Conservation (phyloP, 139 green algal species). For the Coccomyxa sp. region DNA sequence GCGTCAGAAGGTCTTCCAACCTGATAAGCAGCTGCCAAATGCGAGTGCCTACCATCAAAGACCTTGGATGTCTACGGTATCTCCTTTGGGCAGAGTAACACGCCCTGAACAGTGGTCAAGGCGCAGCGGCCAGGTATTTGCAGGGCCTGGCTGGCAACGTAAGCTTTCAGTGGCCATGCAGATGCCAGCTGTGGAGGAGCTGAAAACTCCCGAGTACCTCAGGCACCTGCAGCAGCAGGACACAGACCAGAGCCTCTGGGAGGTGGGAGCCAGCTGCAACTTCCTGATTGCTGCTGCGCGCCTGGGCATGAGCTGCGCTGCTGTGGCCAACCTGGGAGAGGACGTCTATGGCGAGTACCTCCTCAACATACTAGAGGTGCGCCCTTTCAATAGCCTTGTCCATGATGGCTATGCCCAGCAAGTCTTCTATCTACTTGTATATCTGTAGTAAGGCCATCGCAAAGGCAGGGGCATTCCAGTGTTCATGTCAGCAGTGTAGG, state of each 20-base stretch:
- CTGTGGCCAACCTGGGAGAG: constrained; percentile 70
- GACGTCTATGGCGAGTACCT: constrained; percentile 86
- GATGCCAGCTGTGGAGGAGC: constrained; percentile 11
- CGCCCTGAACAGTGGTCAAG: background rate
- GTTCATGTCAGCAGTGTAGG: no score
- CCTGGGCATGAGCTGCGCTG: constrained; percentile 67
- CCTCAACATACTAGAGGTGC: constrained; percentile 60
- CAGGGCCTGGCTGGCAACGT: no score
- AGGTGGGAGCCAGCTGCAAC: constrained; percentile 88
- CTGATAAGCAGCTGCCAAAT: background rate
- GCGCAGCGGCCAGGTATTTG: background rate
- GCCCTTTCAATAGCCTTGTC: background rate
- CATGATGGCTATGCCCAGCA: background rate
- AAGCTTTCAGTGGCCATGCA: no score
- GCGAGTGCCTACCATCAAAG: no score
- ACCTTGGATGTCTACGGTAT: no score
- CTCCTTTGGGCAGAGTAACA: background rate
- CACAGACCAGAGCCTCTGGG: constrained; percentile 35
- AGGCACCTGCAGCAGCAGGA: constrained; percentile 36
- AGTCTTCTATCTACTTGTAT: no score
- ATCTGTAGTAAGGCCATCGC: no score
- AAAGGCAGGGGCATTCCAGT: no score
- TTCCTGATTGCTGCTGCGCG: constrained; percentile 86
- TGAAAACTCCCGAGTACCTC: constrained; percentile 5
- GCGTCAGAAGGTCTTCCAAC: no score